Evolutionary conservation across 495 filamentous ascomycete genomes (phyloP), one percentile per base, ranked within the genome.

Genomic region (Penicillium maclennaniae): DNA sequence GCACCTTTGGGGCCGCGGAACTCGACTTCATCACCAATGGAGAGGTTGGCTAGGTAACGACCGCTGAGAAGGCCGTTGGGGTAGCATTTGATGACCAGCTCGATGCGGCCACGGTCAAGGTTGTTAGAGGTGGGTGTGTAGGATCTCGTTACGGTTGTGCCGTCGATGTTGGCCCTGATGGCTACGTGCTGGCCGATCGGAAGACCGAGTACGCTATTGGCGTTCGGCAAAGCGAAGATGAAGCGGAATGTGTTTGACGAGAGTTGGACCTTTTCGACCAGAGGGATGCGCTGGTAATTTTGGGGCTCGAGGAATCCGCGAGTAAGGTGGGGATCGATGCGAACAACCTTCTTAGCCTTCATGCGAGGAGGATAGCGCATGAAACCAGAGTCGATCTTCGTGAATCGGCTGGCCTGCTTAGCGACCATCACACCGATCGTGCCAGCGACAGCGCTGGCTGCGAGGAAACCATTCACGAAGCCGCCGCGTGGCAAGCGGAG

Each of bases 101-200:
- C 73, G 34, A 81, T 51, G 16, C 47, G 44, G 27, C 79, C 79
- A 0, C 47, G 61, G 55, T 82, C 77, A 12, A 67, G 58, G 62
- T 80, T 79, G 64, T 80, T 80, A 23, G 76, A 79, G 1, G 72
- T 69, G 12, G 78, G 78, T 1, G 77, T 81, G 60, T 81, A 81
- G 0, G 75, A 77, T 26, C 78, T 60, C 4, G 69, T 68, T 8
- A 80, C 69, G 6, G 61, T 39, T 25, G 69, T 58, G 10, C 72
- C 77, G 49, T 79, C 58, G n/a, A 80, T 58, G 7, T 47, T 57
- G 4, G 75, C 71, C 31, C 65, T 66, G 53, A 81, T 78, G n/a
- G 73, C 73, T 21, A 81, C 69, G 54, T 81, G 77, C 54, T 81
- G 77, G 4, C 78, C 77, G 17, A 73, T 78, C 1, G 79, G 80